These are phyloP conservation scores for Tolypocladium album DNA, from an alignment of 2,329 filamentous ascomycete genomes.

Conservation along the genomic window DNA sequence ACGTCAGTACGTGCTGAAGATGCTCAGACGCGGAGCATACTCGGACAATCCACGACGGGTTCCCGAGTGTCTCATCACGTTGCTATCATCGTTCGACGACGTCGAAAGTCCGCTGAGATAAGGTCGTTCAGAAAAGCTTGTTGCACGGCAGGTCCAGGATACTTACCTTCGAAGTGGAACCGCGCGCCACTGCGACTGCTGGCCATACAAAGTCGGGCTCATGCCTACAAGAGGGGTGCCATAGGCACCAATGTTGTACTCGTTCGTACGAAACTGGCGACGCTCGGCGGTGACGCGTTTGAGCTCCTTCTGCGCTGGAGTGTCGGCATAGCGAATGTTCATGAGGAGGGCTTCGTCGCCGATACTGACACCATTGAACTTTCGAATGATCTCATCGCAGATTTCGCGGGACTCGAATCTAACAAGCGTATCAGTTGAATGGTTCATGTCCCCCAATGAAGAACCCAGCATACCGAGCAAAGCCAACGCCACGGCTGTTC, in stretches of 20 bases:
- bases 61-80: slow-evolving; percentile 17
- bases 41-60: slow-evolving; percentile 22
- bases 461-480: slow-evolving; percentile 63
- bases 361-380: slow-evolving; percentile 70
- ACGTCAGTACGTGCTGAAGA: slow-evolving; percentile 20
- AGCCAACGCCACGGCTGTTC: slow-evolving; percentile 92
- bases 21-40: slow-evolving; percentile 20
- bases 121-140: not conserved
- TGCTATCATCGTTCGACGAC: slow-evolving; percentile 17
- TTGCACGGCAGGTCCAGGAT: not conserved
- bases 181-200: slow-evolving; percentile 24
- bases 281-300: slow-evolving; percentile 94
- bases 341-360: slow-evolving; percentile 73
- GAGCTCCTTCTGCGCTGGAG: slow-evolving; percentile 88
- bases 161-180: slow-evolving; percentile 20
- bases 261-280: slow-evolving; percentile 89
- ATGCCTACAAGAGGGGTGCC: slow-evolving; percentile 51
- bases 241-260: slow-evolving; percentile 74
- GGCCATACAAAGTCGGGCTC: slow-evolving; percentile 25
- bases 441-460: not conserved
- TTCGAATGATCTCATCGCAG: slow-evolving; percentile 79
- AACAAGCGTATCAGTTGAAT: slow-evolving; percentile 10
- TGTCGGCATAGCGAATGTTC: slow-evolving; percentile 95
- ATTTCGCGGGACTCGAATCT: slow-evolving; percentile 86
- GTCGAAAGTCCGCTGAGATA: slow-evolving; percentile 13